phyloP scores from a whole-genome alignment of 1,284 basidiomycete species.

The Boletellus deceptivus region DNA sequence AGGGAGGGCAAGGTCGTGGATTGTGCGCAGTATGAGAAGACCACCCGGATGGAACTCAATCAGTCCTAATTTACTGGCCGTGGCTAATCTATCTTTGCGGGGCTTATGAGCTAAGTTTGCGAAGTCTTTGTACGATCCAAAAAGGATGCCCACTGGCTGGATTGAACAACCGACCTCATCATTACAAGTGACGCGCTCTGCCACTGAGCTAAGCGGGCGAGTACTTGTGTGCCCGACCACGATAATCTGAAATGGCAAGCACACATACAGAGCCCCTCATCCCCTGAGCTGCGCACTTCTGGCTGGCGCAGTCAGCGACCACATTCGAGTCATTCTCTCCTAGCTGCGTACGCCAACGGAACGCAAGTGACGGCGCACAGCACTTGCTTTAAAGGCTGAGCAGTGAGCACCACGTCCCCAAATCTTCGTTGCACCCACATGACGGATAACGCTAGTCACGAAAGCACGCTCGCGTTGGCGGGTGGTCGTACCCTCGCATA shows the following conservation, averaged over 20 bases:
- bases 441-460: slow-evolving; percentile 13
- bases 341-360: slow-evolving; percentile 3
- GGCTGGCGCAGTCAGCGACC: no score
- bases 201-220: slow-evolving; percentile 58
- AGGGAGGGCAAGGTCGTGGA: slow-evolving; percentile 65
- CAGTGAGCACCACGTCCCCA: not conserved
- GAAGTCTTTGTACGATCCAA: not conserved
- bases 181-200: slow-evolving; percentile 37
- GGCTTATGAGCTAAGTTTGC: no score
- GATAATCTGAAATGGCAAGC: no score
- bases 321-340: no score
- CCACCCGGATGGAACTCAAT: slow-evolving; percentile 39
- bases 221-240: not conserved
- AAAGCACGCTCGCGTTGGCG: slow-evolving; percentile 39
- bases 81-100: not conserved
- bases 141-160: slow-evolving; percentile 46
- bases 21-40: slow-evolving; percentile 57
- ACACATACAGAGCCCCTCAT: no score
- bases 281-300: no score
- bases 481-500: slow-evolving; percentile 52
- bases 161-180: slow-evolving; percentile 57
- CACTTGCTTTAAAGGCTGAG: not conserved
- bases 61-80: not conserved
- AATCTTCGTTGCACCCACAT: not conserved
- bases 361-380: not conserved